Evolutionary conservation across 2,329 filamentous ascomycete genomes (phyloP), one percentile per base, ranked within the genome.

Genomic region (Aspergillus hiratsukae): DNA sequence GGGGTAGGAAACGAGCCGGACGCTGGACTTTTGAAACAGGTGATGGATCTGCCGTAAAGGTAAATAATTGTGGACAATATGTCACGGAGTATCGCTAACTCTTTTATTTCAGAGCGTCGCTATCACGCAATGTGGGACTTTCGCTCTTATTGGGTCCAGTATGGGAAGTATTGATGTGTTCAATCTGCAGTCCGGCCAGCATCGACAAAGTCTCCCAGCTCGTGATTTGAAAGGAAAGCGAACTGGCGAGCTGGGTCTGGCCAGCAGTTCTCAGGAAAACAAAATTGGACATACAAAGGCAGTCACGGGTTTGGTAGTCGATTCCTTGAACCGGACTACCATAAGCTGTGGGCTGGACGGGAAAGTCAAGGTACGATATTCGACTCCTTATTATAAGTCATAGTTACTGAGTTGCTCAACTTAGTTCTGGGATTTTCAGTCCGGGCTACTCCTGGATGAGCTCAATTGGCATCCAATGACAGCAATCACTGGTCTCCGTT

Each of bases 361-460:
- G 31, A 96, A 88, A 72, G 82, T 97, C 66, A 97, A 97, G 74
- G 77, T 81, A 58, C 53, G 66, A 19, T 31, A 25, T 27, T 48
- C 11, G 4, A 10, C 45, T 7, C 23, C 28, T 37, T 54, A 25
- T 46, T 28, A 21, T 23, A 17, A 8, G 6, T 51, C 2, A 51
- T 17, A 37, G 4, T 40, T 56, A 21, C 58, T 41, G 21, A 29
- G 21, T 21, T 8, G 51, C 41, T 21, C 10, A 8, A 23, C 51
- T 11, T 61, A 82, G 78, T 97, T 99, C 71, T 99, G 95, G 95
- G 90, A 96, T 62, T 96, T 99, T 61, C 75, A 86, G n/a, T 90
- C 89, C 0, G 94, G 93, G 7, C 83, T 85, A 48, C 80, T 97
- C 2, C 70, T 89, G 10, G 83, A 93, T 60, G 87, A 97, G 68